phyloP scores from a whole-genome alignment of 2,329 filamentous ascomycete genomes.

The Fusarium virguliforme region DNA sequence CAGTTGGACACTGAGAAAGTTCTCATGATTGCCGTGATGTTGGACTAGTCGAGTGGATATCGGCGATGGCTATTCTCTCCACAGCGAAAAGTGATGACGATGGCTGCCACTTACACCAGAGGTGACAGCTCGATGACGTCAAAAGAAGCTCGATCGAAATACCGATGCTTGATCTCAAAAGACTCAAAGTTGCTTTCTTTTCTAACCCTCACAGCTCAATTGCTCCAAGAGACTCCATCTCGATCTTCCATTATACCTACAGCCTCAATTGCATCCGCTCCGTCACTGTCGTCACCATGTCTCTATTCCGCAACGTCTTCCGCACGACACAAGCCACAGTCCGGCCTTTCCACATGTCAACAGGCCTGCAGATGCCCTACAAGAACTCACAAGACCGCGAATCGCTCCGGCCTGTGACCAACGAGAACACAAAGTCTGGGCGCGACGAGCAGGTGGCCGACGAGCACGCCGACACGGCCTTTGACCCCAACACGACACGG shows the following conservation, averaged over 20 bases:
- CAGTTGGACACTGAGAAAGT: background rate
- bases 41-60: background rate
- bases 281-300: slow-evolving; percentile 35
- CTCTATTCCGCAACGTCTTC: slow-evolving; percentile 42
- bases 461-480: slow-evolving; percentile 74
- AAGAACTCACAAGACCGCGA: slow-evolving; percentile 73
- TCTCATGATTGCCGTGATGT: background rate
- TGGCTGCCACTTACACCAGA: slow-evolving; percentile 15
- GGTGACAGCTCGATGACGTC: slow-evolving; percentile 45
- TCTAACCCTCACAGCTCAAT: slow-evolving; percentile 24
- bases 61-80: background rate
- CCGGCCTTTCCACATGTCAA: slow-evolving; percentile 56
- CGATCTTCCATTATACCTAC: background rate
- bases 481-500: slow-evolving; percentile 76
- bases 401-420: slow-evolving; percentile 74
- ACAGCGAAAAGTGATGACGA: slow-evolving; percentile 31
- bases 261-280: background rate
- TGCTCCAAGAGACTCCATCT: background rate
- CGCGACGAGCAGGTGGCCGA: slow-evolving; percentile 74
- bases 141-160: slow-evolving; percentile 8
- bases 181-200: slow-evolving; percentile 7
- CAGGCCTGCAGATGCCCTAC: slow-evolving; percentile 56
- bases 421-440: slow-evolving; percentile 79
- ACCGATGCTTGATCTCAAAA: slow-evolving; percentile 15
- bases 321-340: slow-evolving; percentile 37